These are phyloP conservation scores for Trapa bicornis DNA, from an alignment of 345 rosid species.

Conservation along the genomic window DNA sequence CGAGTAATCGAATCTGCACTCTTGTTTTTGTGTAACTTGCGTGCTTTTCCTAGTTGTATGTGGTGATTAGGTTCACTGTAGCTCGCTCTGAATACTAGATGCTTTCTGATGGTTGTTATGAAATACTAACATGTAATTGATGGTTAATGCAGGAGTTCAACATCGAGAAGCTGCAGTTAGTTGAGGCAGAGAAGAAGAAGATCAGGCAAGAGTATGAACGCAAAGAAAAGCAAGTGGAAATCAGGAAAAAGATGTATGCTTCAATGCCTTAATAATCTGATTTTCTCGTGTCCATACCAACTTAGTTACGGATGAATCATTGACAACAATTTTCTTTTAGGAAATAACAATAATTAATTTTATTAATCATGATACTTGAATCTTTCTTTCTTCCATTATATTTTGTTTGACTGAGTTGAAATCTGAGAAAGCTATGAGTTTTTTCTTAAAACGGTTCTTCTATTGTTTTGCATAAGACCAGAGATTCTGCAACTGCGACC, in stretches of 20 bases:
- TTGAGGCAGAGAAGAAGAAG: constrained; percentile 99
- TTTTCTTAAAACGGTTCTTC: no score
- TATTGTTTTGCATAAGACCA: no score
- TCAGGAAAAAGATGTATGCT: constrained; percentile 74
- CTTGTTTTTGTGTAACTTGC: neutral
- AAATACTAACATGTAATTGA: neutral
- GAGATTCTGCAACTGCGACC: no score
- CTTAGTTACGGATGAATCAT: no score
- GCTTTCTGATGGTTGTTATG: neutral
- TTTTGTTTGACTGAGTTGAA: no score
- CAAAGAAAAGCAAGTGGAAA: constrained; percentile 91
- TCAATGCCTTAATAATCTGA: neutral
- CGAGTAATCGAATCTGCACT: neutral
- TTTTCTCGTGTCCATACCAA: neutral
- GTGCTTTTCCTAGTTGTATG: neutral
- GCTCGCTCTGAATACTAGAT: neutral
- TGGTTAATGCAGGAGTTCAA: constrained; percentile 64
- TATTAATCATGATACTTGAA: no score
- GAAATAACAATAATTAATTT: no score
- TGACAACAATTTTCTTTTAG: no score
- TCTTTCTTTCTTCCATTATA: no score
- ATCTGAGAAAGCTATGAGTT: no score
- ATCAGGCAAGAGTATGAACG: constrained; percentile 92
- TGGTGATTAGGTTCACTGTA: neutral
- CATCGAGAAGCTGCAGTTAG: constrained; percentile 84